These are phyloP conservation scores for Gastrolobium villosum DNA, from an alignment of 306 rosid species.

Conservation along the genomic window DNA sequence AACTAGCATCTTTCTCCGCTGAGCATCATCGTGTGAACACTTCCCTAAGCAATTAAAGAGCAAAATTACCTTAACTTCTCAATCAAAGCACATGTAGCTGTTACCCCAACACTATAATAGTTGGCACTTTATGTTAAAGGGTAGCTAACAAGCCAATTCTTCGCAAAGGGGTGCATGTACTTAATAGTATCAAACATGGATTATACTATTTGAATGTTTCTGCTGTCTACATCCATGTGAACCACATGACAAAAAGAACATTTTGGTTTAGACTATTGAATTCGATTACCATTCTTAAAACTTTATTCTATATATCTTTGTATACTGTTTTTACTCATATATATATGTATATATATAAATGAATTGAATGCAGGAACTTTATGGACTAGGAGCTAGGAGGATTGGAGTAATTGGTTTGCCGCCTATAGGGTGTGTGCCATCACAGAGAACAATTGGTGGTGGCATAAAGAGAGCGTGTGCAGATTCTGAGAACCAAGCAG, in stretches of 20 bases:
- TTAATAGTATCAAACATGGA: neutral
- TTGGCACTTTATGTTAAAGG: no score
- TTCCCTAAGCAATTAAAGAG: neutral
- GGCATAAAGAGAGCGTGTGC: constrained; percentile 60
- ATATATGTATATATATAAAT: neutral
- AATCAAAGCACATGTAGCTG: constrained; percentile 1
- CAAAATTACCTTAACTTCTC: neutral
- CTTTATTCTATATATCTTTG: neutral
- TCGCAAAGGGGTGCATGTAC: no score
- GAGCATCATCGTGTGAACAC: neutral
- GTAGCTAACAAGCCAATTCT: no score
- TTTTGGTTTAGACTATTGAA: neutral
- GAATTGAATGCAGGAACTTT: constrained; percentile 58
- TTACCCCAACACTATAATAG: neutral
- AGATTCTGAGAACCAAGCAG: constrained; percentile 58
- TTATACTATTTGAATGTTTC: no score
- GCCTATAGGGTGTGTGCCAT: constrained; percentile 74
- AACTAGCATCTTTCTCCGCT: neutral
- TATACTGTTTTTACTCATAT: neutral
- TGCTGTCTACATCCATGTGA: no score
- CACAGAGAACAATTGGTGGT: constrained; percentile 70
- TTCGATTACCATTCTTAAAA: neutral
- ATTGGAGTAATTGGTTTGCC: constrained; percentile 67
- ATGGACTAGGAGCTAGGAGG: constrained; percentile 72
- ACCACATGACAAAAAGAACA: no score